Conservation (phyloP, 2,329 filamentous ascomycete species). For the Sphaerulina musiva region DNA sequence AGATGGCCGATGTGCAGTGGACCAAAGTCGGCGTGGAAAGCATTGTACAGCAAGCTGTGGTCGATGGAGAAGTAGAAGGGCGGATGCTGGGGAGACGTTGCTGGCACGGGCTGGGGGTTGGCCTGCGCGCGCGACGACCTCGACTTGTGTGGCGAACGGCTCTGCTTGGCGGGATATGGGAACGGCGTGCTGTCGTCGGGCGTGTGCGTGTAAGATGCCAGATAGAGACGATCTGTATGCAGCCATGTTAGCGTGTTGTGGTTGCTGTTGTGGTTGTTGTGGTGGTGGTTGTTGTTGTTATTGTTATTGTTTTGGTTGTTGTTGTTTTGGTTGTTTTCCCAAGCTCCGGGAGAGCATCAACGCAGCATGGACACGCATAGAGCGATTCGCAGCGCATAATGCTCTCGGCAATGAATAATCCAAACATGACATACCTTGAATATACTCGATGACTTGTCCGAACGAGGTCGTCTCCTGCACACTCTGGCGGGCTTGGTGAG, state of each 20-base stretch:
- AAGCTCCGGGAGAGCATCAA: too few species aligned
- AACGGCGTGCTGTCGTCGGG: constrained; percentile 79
- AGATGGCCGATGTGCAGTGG: constrained; percentile 95
- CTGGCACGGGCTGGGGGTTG: constrained; percentile 46
- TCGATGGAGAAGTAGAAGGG: constrained; percentile 97
- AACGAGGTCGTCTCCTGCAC: constrained; percentile 48
- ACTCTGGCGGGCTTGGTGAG: constrained; percentile 26
- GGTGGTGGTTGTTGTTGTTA: too few species aligned
- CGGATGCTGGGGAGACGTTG: constrained; percentile 39
- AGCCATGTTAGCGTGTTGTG: constrained; percentile 22
- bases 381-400: too few species aligned
- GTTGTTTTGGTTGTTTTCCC: too few species aligned
- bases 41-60: constrained; percentile 79
- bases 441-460: constrained; percentile 92
- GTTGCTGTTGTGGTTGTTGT: constrained; percentile 19
- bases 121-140: constrained; percentile 60
- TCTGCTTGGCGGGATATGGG: constrained; percentile 62
- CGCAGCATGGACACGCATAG: too few species aligned
- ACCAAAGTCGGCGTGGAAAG: constrained; percentile 97
- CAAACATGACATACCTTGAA: constrained; percentile 58
- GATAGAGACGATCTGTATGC: constrained; percentile 77
- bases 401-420: neutral
- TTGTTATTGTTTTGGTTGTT: too few species aligned
- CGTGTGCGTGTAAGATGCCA: constrained; percentile 80
- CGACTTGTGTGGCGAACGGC: constrained; percentile 63